These are phyloP conservation scores for Exophiala sp. DNA, from an alignment of 2,329 filamentous ascomycete species.

Conservation along the genomic window DNA sequence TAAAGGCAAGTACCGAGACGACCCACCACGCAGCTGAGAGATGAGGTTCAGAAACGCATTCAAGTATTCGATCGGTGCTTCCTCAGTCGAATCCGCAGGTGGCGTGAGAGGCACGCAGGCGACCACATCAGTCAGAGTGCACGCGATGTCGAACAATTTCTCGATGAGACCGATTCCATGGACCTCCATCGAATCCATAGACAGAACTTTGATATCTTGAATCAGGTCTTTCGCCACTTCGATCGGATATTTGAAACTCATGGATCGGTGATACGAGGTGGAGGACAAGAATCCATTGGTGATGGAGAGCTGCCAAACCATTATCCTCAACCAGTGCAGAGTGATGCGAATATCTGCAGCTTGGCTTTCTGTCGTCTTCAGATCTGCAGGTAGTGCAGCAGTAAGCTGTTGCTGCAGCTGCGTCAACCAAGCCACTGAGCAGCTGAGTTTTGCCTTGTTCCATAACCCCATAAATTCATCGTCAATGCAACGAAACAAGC, in stretches of 20 bases:
- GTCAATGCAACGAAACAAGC: slow-evolving; percentile 64
- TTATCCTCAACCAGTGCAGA: slow-evolving; percentile 66
- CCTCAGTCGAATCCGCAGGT: neutral
- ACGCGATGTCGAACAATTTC: slow-evolving; percentile 74
- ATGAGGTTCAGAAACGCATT: slow-evolving; percentile 66
- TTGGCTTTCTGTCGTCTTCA: slow-evolving; percentile 28
- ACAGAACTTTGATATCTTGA: slow-evolving; percentile 67
- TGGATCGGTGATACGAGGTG: slow-evolving; percentile 54
- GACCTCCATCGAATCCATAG: slow-evolving; percentile 68
- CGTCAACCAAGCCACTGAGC: slow-evolving; percentile 55
- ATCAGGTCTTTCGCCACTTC: slow-evolving; percentile 61
- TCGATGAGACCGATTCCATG: slow-evolving; percentile 75
- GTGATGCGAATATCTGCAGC: slow-evolving; percentile 50
- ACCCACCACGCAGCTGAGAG: slow-evolving; percentile 67
- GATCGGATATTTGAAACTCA: slow-evolving; percentile 62
- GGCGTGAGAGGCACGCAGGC: slow-evolving; percentile 49
- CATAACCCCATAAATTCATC: slow-evolving; percentile 61
- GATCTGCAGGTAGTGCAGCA: slow-evolving; percentile 19
- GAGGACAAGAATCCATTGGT: slow-evolving; percentile 65
- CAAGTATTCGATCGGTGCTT: slow-evolving; percentile 65
- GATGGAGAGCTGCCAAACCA: slow-evolving; percentile 70
- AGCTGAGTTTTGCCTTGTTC: slow-evolving; percentile 61
- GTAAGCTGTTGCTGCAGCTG: slow-evolving; percentile 57
- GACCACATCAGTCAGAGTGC: slow-evolving; percentile 69
- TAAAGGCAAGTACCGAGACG: slow-evolving; percentile 73